Percentiles rank a stretch among this genome's conserved stretches.
phyloP scores from a whole-genome alignment of 768 basidiomycete species.

The Russula earlei region DNA sequence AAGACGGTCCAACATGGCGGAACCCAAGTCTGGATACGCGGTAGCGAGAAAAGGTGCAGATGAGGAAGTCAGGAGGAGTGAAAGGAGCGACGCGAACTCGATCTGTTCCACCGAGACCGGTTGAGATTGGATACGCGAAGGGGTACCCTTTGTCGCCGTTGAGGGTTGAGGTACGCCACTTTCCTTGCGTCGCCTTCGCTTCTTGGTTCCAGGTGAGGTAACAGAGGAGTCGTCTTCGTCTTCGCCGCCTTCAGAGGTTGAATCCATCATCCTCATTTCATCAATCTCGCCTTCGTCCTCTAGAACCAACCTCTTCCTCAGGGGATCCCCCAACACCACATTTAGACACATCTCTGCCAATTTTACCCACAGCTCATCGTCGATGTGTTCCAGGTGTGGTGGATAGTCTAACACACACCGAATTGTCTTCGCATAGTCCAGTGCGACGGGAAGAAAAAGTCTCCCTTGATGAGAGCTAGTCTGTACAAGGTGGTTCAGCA shows the following conservation, averaged over 20 bases:
- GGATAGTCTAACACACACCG: constrained; percentile 50
- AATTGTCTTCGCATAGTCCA: constrained; percentile 77
- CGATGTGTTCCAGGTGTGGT: constrained; percentile 75
- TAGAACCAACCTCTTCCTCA: constrained; percentile 29
- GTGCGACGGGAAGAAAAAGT: constrained; percentile 54
- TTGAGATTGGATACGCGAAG: constrained; percentile 17
- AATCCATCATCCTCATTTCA: constrained; percentile 24
- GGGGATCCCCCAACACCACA: constrained; percentile 55
- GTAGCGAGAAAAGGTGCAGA: constrained; percentile 47
- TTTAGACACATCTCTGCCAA: constrained; percentile 70
- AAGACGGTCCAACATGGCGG: constrained; percentile 50
- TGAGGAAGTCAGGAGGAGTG: constrained; percentile 48
- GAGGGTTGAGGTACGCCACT: constrained; percentile 10
- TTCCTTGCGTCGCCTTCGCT: constrained; percentile 26
- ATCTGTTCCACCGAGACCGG: constrained; percentile 49
- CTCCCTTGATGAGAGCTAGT: constrained; percentile 44
- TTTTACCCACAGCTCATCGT: constrained; percentile 52
- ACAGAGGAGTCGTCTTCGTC: constrained; percentile 24
- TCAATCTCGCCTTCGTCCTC: constrained; percentile 25
- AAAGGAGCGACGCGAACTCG: constrained; percentile 60
- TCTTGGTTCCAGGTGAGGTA: constrained; percentile 25
- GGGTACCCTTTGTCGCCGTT: not conserved
- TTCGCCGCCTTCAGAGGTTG: constrained; percentile 27
- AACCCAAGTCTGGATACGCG: constrained; percentile 33
- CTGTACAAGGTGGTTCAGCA: constrained; percentile 58